phyloP scores from a whole-genome alignment of 73 alveolate species.

The Paraurostyla sp. region DNA sequence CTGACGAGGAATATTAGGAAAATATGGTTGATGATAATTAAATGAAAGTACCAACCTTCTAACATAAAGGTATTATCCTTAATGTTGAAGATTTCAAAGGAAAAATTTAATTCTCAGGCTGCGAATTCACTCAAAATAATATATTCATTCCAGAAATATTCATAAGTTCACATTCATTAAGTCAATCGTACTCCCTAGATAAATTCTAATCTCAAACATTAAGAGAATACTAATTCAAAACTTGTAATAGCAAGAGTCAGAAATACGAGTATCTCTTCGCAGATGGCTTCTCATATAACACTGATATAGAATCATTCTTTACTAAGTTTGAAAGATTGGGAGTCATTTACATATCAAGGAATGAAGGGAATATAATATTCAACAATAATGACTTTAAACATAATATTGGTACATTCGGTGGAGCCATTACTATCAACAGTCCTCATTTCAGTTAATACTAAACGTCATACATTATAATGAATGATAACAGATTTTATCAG shows the following conservation, averaged over 20 bases:
- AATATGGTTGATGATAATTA: not conserved
- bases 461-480: too few relatives aligned
- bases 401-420: too few relatives aligned
- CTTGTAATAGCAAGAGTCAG: not conserved
- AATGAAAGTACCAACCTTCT: not conserved
- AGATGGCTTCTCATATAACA: not conserved
- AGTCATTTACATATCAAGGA: conserved; percentile 20
- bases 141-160: conserved; percentile 2
- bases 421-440: too few relatives aligned
- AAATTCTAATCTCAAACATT: not conserved
- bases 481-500: too few relatives aligned
- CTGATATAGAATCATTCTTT: not conserved
- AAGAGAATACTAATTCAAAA: not conserved
- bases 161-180: not conserved
- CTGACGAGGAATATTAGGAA: not conserved
- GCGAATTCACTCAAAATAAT: not conserved
- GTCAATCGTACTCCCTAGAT: not conserved
- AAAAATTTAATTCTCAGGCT: conserved; percentile 9
- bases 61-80: conserved; percentile 47
- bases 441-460: too few relatives aligned
- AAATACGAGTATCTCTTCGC: not conserved
- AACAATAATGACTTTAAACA: too few relatives aligned
- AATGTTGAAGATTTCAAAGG: conserved; percentile 62
- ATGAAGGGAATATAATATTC: too few relatives aligned
- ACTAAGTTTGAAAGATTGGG: conserved; percentile 10